phyloP scores from a whole-genome alignment of 495 filamentous ascomycete genomes.

The Gamarada debralockiae region DNA sequence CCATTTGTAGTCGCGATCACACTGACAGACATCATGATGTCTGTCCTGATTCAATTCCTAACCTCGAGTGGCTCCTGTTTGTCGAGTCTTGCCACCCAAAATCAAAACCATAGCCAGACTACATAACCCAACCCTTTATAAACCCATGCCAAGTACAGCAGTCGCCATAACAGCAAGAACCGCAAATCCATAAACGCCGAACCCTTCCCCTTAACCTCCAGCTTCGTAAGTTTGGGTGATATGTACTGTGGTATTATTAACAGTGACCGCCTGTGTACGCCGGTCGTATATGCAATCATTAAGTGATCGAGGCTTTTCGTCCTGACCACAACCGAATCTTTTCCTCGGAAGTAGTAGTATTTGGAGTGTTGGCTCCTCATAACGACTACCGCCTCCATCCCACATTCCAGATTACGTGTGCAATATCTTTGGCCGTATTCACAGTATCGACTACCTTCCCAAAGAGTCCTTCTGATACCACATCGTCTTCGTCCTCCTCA shows the following conservation, averaged over 20 bases:
- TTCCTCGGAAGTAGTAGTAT: neutral
- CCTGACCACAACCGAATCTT: neutral
- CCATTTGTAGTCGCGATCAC: too few species aligned
- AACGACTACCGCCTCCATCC: conserved; percentile 69
- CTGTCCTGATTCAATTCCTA: too few species aligned
- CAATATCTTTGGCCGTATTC: conserved; percentile 93
- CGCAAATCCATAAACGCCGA: neutral
- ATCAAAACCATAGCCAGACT: too few species aligned
- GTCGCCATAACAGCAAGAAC: neutral
- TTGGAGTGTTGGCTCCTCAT: neutral
- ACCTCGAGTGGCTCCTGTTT: too few species aligned
- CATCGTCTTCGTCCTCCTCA: conserved; percentile 61
- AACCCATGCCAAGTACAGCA: neutral
- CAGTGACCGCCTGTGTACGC: neutral
- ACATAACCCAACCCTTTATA: too few species aligned
- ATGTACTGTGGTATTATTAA: conserved; percentile 3
- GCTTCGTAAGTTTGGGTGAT: neutral
- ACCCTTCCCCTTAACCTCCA: neutral
- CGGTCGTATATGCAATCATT: conserved; percentile 5
- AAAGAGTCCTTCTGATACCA: conserved; percentile 57
- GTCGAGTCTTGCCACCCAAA: too few species aligned
- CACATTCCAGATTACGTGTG: conserved; percentile 95
- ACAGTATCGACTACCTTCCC: conserved; percentile 87
- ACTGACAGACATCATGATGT: too few species aligned
- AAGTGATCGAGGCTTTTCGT: neutral